Evolutionary conservation across 148 eudicot species (phyloP).

Genomic region (Chenopodium album): DNA sequence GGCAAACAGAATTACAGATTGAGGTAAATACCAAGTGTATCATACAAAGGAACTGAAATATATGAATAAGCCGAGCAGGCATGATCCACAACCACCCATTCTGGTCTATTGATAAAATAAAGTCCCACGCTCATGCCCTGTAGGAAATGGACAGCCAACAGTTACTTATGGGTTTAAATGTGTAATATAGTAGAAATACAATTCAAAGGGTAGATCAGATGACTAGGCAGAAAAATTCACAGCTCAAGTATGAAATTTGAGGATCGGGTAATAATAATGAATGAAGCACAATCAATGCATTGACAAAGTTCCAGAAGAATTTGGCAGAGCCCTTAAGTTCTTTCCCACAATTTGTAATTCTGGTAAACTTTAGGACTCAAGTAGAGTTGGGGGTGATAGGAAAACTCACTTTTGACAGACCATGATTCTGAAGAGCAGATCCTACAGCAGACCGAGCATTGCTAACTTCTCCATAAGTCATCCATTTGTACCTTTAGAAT

Average conservation of each 20-base stretch:
- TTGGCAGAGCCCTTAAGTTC: background rate
- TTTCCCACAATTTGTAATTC: background rate
- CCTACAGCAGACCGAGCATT: slow-evolving; percentile 81
- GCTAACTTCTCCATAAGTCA: slow-evolving; percentile 89
- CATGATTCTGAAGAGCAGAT: slow-evolving; percentile 71
- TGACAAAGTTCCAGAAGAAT: background rate
- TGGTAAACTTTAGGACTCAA: background rate
- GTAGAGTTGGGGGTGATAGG: background rate
- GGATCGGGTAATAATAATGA: background rate
- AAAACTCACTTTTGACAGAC: slow-evolving; percentile 58
- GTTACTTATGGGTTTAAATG: background rate
- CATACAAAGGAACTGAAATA: slow-evolving; percentile 87
- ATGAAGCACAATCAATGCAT: background rate
- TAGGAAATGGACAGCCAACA: slow-evolving; percentile 15
- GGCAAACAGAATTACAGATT: slow-evolving; percentile 1
- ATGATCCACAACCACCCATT: slow-evolving; percentile 93
- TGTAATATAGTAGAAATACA: background rate
- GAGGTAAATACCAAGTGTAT: slow-evolving; percentile 65
- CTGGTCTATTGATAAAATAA: slow-evolving; percentile 88
- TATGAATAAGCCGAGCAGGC: slow-evolving; percentile 93
- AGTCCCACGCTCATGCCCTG: slow-evolving; percentile 92
- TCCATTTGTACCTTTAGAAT: slow-evolving; percentile 83
- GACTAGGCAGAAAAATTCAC: background rate
- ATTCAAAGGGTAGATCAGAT: background rate
- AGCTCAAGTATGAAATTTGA: background rate